Evolutionary conservation across 169 alveolate species (phyloP), one percentile per base, ranked within the genome.

Genomic region (Babesia ovata): DNA sequence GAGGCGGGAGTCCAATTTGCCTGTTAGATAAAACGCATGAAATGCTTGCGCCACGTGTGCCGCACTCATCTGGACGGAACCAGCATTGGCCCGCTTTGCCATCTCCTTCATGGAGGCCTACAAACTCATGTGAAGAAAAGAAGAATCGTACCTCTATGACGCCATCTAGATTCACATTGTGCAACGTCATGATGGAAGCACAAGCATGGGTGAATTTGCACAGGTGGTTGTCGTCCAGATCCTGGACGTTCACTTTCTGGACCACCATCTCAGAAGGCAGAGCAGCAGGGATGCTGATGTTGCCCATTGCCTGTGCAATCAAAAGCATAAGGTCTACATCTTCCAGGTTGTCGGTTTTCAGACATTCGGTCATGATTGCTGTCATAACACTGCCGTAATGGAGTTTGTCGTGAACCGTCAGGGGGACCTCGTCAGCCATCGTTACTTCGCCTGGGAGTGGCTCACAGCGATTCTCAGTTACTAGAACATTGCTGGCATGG

Each of bases 21-120:
- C 78, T 17, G 81, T 73, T 0, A 82, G 63, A 61, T 82, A 82
- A 17, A 74, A 65, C 11, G 58, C 70, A 61, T 82, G 85, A 45
- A 63, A 82, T 11, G 65, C 48, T 56, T 67, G 65, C 22, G 89
- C 44, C 2, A 82, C 28, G 29, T 28, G 0, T 8, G 53, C 19
- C 52, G 48, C 56, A 21, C 33, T 28, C 56, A 56, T 49, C 48
- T 22, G 33, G n/a, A 13, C 28, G 26, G 16, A 21, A 2, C 16
- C 16, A 29, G n/a, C 33, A 0, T 13, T n/a, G 42, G 12, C 16
- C 33, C 67, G 44, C 24, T 59, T 4, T 11, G 48, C 24, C 67
- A 59, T 10, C 67, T 59, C 17, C 48, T 24, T 19, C 67, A 61
- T 61, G 53, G 66, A 67, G 52, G n/a, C 54, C 36, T 65, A 6